A percentile compares a stretch with the other conserved stretches of the same genome.
phyloP scores from a whole-genome alignment of 768 basidiomycete genomes.

The Bullera alba region DNA sequence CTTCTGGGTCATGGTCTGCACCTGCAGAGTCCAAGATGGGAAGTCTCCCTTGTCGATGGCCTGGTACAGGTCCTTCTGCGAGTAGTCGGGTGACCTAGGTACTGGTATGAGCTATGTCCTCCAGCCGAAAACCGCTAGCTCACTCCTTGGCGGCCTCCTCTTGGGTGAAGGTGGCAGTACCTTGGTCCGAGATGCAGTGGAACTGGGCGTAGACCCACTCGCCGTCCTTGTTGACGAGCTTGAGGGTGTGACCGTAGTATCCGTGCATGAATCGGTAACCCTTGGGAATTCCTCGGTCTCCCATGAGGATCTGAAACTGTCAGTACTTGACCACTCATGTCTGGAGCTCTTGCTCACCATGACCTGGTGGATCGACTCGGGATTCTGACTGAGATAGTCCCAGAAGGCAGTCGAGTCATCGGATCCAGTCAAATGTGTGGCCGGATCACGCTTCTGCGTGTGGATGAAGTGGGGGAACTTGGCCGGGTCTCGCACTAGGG shows the following conservation, averaged over 20 bases:
- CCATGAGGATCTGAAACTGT: conserved; percentile 44
- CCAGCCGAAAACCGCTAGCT: background rate
- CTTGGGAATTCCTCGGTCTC: conserved; percentile 49
- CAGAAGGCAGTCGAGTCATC: conserved; percentile 56
- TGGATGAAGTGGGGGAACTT: conserved; percentile 52
- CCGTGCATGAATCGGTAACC: conserved; percentile 77
- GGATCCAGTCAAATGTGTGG: conserved; percentile 80
- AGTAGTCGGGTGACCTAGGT: conserved; percentile 42
- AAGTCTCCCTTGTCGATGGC: conserved; percentile 48
- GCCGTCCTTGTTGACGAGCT: conserved; percentile 43
- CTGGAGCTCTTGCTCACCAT: conserved; percentile 35
- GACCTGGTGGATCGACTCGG: conserved; percentile 50
- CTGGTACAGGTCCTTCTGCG: conserved; percentile 48
- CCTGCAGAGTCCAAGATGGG: conserved; percentile 41
- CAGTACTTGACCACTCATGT: background rate
- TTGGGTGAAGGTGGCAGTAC: conserved; percentile 60
- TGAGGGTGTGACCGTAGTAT: conserved; percentile 59
- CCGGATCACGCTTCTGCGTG: conserved; percentile 60
- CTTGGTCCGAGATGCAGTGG: conserved; percentile 45
- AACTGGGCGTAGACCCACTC: conserved; percentile 46
- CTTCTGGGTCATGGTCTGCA: conserved; percentile 84
- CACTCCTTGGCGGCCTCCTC: conserved; percentile 59
- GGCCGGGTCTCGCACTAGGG: conserved; percentile 40
- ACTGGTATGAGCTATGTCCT: background rate
- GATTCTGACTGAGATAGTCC: conserved; percentile 54